A percentile compares a stretch with the other conserved stretches of the same genome.
Conservation (phyloP, 176 grass and related monocot genomes). For the Poa annua region DNA sequence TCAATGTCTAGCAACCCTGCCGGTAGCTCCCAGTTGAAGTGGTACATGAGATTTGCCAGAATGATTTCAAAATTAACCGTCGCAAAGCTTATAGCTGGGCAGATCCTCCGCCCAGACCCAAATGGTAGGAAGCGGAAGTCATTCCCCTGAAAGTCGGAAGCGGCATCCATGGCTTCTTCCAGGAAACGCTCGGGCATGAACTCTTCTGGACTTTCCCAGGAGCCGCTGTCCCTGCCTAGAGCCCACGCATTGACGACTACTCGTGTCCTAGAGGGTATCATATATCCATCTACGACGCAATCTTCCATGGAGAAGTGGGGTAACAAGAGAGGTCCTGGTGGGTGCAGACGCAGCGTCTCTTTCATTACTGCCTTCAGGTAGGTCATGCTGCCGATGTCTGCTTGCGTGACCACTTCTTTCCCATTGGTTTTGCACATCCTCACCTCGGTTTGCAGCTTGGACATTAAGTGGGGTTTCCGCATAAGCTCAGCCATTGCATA, state of each 20-base stretch:
- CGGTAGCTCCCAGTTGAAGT: slow-evolving; percentile 3
- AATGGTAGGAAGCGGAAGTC: background rate
- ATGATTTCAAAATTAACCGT: background rate
- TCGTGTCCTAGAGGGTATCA: background rate
- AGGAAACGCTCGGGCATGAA: slow-evolving; percentile 18
- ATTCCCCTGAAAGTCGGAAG: background rate
- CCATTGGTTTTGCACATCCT: background rate
- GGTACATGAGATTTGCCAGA: background rate
- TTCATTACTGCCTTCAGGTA: background rate
- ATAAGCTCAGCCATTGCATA: slow-evolving; percentile 15
- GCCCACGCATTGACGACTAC: background rate
- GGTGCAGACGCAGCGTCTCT: too few relatives aligned
- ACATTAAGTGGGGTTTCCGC: background rate
- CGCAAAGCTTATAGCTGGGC: background rate
- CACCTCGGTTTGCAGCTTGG: slow-evolving; percentile 6
- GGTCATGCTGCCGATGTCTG: background rate
- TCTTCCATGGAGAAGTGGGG: background rate
- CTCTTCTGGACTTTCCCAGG: slow-evolving; percentile 37
- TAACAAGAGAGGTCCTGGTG: background rate
- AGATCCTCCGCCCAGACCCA: background rate
- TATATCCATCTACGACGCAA: background rate
- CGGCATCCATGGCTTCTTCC: background rate
- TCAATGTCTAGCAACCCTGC: background rate
- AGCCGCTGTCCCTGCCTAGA: slow-evolving; percentile 10
- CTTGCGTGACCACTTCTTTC: background rate